These are phyloP conservation scores for Colletotrichum godetiae DNA, from an alignment of 2,329 filamentous ascomycete species.

Conservation along the genomic window DNA sequence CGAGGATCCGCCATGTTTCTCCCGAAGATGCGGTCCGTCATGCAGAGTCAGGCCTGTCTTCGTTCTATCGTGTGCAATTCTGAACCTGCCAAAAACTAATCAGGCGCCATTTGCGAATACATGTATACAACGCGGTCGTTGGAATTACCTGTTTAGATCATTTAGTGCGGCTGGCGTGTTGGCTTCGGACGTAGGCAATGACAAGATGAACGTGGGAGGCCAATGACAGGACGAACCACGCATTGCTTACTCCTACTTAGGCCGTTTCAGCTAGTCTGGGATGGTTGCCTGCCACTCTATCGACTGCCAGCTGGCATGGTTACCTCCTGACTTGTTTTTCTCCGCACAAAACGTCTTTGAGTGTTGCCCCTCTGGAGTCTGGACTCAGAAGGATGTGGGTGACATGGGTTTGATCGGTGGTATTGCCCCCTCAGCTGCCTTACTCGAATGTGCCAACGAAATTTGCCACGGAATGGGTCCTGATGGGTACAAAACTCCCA, in stretches of 20 bases:
- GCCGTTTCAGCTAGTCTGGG: constrained; percentile 13
- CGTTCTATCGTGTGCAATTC: not conserved
- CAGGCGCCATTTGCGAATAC: not conserved
- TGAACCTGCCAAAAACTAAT: not conserved
- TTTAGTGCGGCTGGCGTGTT: constrained; percentile 5
- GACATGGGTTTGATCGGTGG: not conserved
- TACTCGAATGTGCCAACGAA: not conserved
- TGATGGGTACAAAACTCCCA: not conserved
- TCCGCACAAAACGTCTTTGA: not conserved
- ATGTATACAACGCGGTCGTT: not conserved
- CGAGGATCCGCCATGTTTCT: constrained; percentile 8
- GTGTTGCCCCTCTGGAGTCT: not conserved
- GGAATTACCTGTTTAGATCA: not conserved
- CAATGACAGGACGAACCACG: constrained; percentile 16
- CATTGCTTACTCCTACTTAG: constrained; percentile 11
- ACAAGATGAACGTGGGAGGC: not conserved
- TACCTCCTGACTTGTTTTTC: not conserved
- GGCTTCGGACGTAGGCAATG: constrained; percentile 8
- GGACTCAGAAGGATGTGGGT: not conserved
- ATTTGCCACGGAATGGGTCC: not conserved
- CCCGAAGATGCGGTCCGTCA: not conserved
- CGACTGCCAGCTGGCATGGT: not conserved
- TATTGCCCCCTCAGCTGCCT: not conserved
- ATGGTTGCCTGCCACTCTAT: not conserved
- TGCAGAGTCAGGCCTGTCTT: not conserved